These are phyloP conservation scores for Lyophyllum atratum DNA, from an alignment of 768 basidiomycete genomes.

Conservation along the genomic window DNA sequence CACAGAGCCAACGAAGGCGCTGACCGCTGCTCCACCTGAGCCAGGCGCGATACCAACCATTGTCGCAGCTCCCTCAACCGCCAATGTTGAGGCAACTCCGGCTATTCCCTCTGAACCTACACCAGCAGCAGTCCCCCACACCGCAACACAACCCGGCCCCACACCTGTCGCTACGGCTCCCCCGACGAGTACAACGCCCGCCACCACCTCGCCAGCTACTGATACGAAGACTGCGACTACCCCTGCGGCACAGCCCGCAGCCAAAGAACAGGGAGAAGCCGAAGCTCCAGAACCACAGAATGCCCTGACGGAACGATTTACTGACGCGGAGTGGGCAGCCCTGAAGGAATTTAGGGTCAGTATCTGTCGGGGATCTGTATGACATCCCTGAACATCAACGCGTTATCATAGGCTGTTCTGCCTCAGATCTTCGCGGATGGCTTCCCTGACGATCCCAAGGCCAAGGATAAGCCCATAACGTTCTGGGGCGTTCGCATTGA, in stretches of 20 bases:
- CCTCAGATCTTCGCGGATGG: conserved; percentile 59
- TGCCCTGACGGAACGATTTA: conserved; percentile 68
- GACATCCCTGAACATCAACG: neutral
- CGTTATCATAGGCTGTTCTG: conserved; percentile 35
- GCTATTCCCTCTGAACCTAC: neutral
- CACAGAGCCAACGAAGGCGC: conserved; percentile 12
- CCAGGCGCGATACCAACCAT: conserved; percentile 18
- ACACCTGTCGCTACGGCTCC: conserved; percentile 5
- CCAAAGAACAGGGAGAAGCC: conserved; percentile 17
- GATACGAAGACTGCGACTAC: conserved; percentile 9
- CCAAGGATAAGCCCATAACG: conserved; percentile 48
- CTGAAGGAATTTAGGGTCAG: conserved; percentile 69
- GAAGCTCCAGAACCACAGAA: conserved; percentile 62
- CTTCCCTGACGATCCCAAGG: conserved; percentile 58
- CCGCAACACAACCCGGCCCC: neutral
- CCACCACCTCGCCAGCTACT: neutral
- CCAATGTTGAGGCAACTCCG: conserved; percentile 1
- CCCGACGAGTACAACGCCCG: conserved; percentile 1
- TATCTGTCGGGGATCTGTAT: neutral
- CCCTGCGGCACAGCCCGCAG: conserved; percentile 7
- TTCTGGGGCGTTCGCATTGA: conserved; percentile 78
- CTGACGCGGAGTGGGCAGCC: conserved; percentile 69
- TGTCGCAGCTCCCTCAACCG: conserved; percentile 7
- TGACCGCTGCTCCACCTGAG: conserved; percentile 15
- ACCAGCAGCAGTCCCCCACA: conserved; percentile 6